Conservation (phyloP, 148 eudicot genomes). For the Cornus florida region DNA sequence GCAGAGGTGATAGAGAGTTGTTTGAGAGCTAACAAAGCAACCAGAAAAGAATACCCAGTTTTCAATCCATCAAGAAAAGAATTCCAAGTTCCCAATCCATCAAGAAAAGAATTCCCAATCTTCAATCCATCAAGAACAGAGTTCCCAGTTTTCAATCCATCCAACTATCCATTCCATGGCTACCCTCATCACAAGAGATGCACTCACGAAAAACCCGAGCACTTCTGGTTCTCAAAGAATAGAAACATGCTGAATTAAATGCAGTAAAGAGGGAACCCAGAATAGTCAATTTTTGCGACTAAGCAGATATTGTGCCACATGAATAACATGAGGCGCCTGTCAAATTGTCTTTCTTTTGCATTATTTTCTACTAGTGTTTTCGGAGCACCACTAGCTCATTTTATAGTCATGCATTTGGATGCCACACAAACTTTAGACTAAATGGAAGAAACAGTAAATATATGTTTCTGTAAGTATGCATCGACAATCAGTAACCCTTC, state of each 20-base stretch:
- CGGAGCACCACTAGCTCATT: neutral
- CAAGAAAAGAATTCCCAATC: slow-evolving; percentile 27
- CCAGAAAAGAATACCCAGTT: slow-evolving; percentile 30
- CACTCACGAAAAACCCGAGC: slow-evolving; percentile 24
- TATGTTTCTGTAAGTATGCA: no score
- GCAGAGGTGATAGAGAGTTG: slow-evolving; percentile 59
- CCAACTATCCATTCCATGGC: slow-evolving; percentile 35
- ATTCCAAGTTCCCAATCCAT: slow-evolving; percentile 35
- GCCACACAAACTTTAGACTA: neutral
- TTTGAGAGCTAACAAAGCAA: slow-evolving; percentile 37
- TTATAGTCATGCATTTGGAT: neutral
- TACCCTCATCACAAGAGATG: slow-evolving; percentile 52
- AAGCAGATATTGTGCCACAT: no score
- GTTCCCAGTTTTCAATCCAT: slow-evolving; percentile 39
- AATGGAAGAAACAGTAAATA: neutral
- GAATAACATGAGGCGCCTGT: neutral
- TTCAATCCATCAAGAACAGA: slow-evolving; percentile 33
- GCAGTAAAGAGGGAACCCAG: slow-evolving; percentile 28
- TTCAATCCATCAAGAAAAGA: slow-evolving; percentile 34
- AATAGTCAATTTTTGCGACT: slow-evolving; percentile 44
- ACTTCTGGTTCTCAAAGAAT: slow-evolving; percentile 22
- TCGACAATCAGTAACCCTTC: neutral
- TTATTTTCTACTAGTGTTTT: neutral
- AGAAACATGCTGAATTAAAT: slow-evolving; percentile 14
- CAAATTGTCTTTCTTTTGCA: neutral